These are phyloP conservation scores for Metschnikowia drakensbergensis DNA, from an alignment of 805 yeast species.

Conservation along the genomic window DNA sequence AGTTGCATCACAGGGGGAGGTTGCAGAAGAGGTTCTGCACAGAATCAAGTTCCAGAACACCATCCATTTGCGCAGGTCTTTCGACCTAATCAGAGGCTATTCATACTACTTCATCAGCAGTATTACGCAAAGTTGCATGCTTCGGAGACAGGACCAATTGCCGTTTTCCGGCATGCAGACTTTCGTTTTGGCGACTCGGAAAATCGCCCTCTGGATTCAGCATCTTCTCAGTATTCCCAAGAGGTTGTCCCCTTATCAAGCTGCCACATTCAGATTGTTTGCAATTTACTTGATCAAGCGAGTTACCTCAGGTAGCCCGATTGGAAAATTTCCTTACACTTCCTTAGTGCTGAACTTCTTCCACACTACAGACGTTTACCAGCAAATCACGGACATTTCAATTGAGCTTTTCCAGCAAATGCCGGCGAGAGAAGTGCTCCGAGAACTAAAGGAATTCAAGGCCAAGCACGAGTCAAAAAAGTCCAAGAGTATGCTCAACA, in stretches of 20 bases:
- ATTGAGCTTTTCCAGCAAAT: slow-evolving; percentile 6
- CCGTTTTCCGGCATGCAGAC: slow-evolving; percentile 4
- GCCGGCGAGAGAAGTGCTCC: not conserved
- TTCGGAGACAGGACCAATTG: slow-evolving; percentile 44
- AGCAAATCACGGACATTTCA: slow-evolving; percentile 1
- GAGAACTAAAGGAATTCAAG: not conserved
- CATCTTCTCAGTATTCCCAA: slow-evolving; percentile 20
- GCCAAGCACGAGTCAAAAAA: not conserved
- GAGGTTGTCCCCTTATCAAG: slow-evolving; percentile 15
- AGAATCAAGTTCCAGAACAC: slow-evolving; percentile 63
- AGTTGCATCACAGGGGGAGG: not conserved
- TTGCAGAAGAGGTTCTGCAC: slow-evolving; percentile 18
- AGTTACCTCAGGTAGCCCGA: slow-evolving; percentile 21
- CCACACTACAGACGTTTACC: slow-evolving; percentile 25
- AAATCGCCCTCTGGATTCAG: slow-evolving; percentile 25
- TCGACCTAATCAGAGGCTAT: slow-evolving; percentile 1
- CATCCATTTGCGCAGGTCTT: slow-evolving; percentile 42
- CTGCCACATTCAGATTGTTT: slow-evolving; percentile 32
- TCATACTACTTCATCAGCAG: slow-evolving; percentile 13
- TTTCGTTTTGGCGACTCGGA: slow-evolving; percentile 39
- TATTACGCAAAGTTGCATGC: slow-evolving; percentile 43
- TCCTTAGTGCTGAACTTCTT: slow-evolving; percentile 46
- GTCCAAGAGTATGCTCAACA: not conserved
- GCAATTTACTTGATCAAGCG: slow-evolving; percentile 32
- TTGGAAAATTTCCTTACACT: slow-evolving; percentile 22